Evolutionary conservation across 257 asterid genomes (phyloP).

Genomic region (Solanum sitiens): DNA sequence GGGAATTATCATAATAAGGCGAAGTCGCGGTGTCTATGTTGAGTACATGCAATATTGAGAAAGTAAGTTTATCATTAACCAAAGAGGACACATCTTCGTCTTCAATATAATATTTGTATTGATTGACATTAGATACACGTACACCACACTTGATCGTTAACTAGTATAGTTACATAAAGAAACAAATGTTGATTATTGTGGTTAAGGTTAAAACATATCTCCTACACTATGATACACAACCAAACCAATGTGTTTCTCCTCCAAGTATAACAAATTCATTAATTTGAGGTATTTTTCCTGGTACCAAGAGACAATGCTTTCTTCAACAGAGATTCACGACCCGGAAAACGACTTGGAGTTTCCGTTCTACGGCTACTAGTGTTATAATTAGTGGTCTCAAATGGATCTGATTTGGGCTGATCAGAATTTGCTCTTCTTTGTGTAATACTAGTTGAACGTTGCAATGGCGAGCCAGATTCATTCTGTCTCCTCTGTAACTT

Average conservation of each 20-base stretch:
- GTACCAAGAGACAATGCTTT: constrained; percentile 10
- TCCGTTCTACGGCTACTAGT: background rate
- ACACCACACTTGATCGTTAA: background rate
- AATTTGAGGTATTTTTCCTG: background rate
- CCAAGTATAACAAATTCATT: background rate
- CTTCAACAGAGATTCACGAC: constrained; percentile 43
- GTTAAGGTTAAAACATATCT: background rate
- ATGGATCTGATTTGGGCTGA: background rate
- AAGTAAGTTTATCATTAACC: background rate
- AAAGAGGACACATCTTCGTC: background rate
- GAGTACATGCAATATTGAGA: background rate
- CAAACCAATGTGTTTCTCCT: background rate
- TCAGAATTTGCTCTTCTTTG: background rate
- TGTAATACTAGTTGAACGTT: background rate
- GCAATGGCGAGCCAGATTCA: background rate
- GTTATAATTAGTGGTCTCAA: background rate
- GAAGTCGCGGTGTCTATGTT: too few relatives aligned
- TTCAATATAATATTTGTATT: background rate
- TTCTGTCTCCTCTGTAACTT: constrained; percentile 25
- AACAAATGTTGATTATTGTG: background rate
- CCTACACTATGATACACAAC: background rate
- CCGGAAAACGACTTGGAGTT: constrained; percentile 41
- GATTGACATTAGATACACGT: background rate
- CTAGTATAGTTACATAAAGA: background rate
- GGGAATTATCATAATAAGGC: too few relatives aligned